Base-by-base conservation (phyloP, 352 stramenopile genomes). In the Phytophthora meadii region DNA sequence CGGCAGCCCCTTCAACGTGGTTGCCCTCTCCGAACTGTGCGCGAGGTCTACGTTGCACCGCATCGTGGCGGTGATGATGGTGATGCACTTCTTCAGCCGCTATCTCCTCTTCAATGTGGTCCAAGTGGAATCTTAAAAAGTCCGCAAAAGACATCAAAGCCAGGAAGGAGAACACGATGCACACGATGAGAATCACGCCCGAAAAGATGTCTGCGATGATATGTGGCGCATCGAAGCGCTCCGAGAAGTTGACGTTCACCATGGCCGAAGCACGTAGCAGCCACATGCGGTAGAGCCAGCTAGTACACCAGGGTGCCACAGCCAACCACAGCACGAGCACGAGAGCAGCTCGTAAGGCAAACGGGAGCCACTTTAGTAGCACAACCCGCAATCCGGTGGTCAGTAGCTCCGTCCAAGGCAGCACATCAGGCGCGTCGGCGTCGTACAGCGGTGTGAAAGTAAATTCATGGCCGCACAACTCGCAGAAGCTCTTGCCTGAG, bases 261-360 rank as follows among this genome's bases (percentile, higher is more conserved):
- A 97, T 93, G 12, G 89, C 77, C 8, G 81, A 87, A 44, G 89
- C 84, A 17, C 93, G 89, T 46, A 97, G 66, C 56, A 98, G 87
- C 94, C 93, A 98, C 68, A 96, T 93, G 54, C 95, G 90, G 71
- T 98, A 98, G 55, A 98, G 84, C 83, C 93, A 98, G 30, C 93
- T 93, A 15, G 95, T 98, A 53, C 87, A 90, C 70, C 95, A 90
- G 0, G 95, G 95, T 36, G 93, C 84, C 24, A 98, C 77, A 2
- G 88, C 70, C 9, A 97, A 72, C 95, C 95, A 98, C 19, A 98
- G 56, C 34, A 90, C 65, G 2, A 86, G 57, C 17, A 95, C 90
- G 14, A 98, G 78, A 4, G 82, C 46, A 0, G 80, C 81, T 1
- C 94, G 84, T 3, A 98, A 61, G 1, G 68, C 74, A 47, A 97